Percentiles rank a stretch among this genome's conserved stretches.
These are phyloP conservation scores for Ceratocystis albifundus DNA, from an alignment of 2,329 filamentous ascomycete species.

Conservation along the genomic window DNA sequence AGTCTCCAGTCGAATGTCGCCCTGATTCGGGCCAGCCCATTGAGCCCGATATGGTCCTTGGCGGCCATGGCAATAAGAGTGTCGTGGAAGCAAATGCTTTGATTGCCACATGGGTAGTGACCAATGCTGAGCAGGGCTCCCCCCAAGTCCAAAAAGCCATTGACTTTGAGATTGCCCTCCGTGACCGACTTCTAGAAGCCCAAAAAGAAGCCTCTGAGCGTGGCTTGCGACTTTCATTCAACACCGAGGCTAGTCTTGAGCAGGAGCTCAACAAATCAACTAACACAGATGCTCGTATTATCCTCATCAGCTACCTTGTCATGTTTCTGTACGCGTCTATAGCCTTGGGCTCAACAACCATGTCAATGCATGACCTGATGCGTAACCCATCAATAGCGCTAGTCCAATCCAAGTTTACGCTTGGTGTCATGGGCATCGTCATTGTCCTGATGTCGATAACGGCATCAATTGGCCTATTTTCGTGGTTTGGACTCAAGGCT, in stretches of 20 bases:
- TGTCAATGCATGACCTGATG: constrained; percentile 64
- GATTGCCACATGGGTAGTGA: constrained; percentile 89
- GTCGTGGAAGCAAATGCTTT: constrained; percentile 66
- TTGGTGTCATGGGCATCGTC: constrained; percentile 86
- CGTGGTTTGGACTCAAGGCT: constrained; percentile 80
- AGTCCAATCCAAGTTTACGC: constrained; percentile 91
- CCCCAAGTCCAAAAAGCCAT: constrained; percentile 60
- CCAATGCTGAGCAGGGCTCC: constrained; percentile 67
- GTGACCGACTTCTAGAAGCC: constrained; percentile 59
- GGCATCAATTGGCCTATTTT: constrained; percentile 89
- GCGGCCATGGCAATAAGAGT: constrained; percentile 56
- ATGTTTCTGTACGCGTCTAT: constrained; percentile 98
- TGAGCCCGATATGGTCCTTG: constrained; percentile 72
- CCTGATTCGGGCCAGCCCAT: constrained; percentile 84
- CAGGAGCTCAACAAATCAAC: constrained; percentile 95
- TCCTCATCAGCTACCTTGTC: constrained; percentile 91
- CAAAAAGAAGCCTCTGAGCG: constrained; percentile 67
- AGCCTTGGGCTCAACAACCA: constrained; percentile 75
- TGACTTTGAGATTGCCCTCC: constrained; percentile 79
- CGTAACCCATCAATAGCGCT: constrained; percentile 72
- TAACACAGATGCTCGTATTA: constrained; percentile 95
- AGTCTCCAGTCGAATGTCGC: constrained; percentile 71
- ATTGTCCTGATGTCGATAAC: constrained; percentile 97
- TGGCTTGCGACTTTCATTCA: constrained; percentile 83
- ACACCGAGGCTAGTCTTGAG: constrained; percentile 86